Conservation (phyloP, 495 filamentous ascomycete species). For the Penicillium paradoxum region DNA sequence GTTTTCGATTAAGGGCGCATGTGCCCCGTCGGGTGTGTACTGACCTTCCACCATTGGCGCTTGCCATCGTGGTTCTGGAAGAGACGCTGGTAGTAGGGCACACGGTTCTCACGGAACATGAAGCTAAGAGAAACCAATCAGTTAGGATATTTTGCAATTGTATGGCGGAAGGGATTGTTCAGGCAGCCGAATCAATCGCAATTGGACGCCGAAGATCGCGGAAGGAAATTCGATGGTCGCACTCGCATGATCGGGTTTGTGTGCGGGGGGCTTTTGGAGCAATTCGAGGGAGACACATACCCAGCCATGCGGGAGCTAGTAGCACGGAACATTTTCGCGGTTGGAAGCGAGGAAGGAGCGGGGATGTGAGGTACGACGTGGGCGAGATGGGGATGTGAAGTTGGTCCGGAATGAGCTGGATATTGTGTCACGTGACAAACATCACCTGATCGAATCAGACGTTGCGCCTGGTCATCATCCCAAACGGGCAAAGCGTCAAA, state of each 20-base stretch:
- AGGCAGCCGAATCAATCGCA: slow-evolving; percentile 12
- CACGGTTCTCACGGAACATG: slow-evolving; percentile 79
- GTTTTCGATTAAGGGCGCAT: background rate
- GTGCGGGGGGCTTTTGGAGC: slow-evolving; percentile 5
- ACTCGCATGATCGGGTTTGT: slow-evolving; percentile 8
- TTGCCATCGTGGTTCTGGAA: slow-evolving; percentile 79
- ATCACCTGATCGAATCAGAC: slow-evolving; percentile 20
- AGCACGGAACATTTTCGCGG: slow-evolving; percentile 46
- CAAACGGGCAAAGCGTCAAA: slow-evolving; percentile 24
- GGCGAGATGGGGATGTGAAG: slow-evolving; percentile 31
- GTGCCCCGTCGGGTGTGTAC: slow-evolving; percentile 27
- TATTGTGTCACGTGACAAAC: slow-evolving; percentile 5
- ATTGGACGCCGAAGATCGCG: slow-evolving; percentile 15
- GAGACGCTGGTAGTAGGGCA: slow-evolving; percentile 74
- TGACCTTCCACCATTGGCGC: slow-evolving; percentile 83
- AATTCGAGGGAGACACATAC: slow-evolving; percentile 27
- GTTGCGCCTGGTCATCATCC: slow-evolving; percentile 7
- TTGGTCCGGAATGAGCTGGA: slow-evolving; percentile 29
- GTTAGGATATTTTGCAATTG: slow-evolving; percentile 10
- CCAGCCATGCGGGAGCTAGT: slow-evolving; percentile 41
- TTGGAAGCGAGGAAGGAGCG: slow-evolving; percentile 30
- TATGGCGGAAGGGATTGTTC: background rate
- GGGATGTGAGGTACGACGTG: slow-evolving; percentile 21
- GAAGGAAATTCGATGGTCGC: slow-evolving; percentile 18
- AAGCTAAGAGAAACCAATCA: slow-evolving; percentile 40